Evolutionary conservation across 345 rosid species (phyloP), one percentile per base, ranked within the genome.

Genomic region (Pugionium cornutum): DNA sequence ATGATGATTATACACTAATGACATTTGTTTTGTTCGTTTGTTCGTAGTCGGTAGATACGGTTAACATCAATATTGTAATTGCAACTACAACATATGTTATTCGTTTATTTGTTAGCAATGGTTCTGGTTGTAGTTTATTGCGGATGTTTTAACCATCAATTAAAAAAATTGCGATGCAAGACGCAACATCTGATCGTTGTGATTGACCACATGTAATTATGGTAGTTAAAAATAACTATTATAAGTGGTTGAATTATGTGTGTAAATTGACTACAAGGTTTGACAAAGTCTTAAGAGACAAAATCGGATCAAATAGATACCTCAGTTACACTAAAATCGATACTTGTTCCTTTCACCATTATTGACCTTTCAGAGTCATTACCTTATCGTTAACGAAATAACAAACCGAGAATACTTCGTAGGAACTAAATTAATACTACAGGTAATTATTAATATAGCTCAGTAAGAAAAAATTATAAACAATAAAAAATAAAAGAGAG

Each of bases 201-300:
- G 18, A 18, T 18, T 18, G 0, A 18, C 18, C 0, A 18, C 18
- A 18, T 18, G 18, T 18, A 18, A 18, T 18, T 18, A 18, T 18
- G 18, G 0, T 18, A 18, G 18, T 18, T 18, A 18, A n/a, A n/a
- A n/a, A n/a, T n/a, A n/a, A n/a, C n/a, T n/a, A n/a, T n/a, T n/a
- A n/a, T n/a, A n/a, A n/a, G n/a, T n/a, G n/a, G n/a, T n/a, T n/a
- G 48, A 44, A 59, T 26, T 34, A 47, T 35, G 7, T 9, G n/a
- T 10, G 4, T 60, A 35, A 48, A n/a, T 35, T 35, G 66, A 62
- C 66, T 50, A n/a, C 9, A n/a, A 54, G 34, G 41, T 34, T 42
- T 30, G 18, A 29, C 27, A 47, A 18, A 61, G 44, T 62, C 55
- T 33, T 11, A 7, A 2, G 25, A 36, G 2, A 27, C n/a, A 39